A percentile compares a stretch with the other conserved stretches of the same genome.
phyloP scores from a whole-genome alignment of 371 early-diverging fungal genomes.

The Entomophthora muscae region DNA sequence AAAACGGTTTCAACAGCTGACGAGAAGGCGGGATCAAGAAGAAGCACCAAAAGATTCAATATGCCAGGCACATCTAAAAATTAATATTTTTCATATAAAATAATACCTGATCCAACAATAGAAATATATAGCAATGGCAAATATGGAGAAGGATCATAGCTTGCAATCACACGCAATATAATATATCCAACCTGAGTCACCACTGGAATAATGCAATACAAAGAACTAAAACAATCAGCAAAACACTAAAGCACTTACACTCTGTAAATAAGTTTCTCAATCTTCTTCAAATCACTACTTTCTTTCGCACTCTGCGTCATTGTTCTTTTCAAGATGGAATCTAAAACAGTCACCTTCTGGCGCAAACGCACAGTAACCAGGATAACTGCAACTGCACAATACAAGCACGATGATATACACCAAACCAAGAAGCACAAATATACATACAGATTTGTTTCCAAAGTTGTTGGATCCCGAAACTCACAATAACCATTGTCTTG shows the following conservation, averaged over 20 bases:
- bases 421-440: background rate
- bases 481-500: background rate
- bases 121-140: background rate
- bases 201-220: background rate
- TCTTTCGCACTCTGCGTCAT: background rate
- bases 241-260: background rate
- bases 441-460: background rate
- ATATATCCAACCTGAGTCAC: background rate
- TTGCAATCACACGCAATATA: background rate
- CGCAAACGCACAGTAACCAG: background rate
- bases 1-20: background rate
- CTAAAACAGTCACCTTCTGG: background rate
- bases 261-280: background rate
- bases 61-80: background rate
- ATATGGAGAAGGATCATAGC: background rate
- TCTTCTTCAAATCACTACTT: background rate
- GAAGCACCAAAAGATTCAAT: background rate
- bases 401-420: background rate
- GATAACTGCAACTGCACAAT: background rate
- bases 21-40: background rate
- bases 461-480: background rate
- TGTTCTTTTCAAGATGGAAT: background rate
- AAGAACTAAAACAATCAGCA: background rate
- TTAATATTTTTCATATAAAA: background rate
- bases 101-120: background rate